Percentiles rank a stretch among this genome's conserved stretches.
Conservation (phyloP, 2,329 filamentous ascomycete genomes). For the Trichoderma pleuroti region DNA sequence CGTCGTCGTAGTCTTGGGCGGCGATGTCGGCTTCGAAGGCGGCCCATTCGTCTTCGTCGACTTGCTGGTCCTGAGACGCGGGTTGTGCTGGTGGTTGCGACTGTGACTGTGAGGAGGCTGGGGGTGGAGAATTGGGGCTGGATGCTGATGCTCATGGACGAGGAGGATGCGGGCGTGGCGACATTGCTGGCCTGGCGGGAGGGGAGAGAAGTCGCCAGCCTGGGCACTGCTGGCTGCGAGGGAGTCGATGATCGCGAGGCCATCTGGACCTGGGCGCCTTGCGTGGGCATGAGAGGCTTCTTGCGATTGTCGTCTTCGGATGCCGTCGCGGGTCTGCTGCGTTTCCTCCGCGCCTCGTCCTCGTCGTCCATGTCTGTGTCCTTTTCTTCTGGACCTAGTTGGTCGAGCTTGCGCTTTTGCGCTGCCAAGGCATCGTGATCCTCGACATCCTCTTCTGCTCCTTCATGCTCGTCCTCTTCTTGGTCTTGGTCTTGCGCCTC, state of each 20-base stretch:
- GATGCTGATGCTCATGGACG: constrained; percentile 7
- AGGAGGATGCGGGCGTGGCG: constrained; percentile 13
- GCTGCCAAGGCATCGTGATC: constrained; percentile 16
- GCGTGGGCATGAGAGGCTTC: constrained; percentile 49
- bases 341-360: constrained; percentile 42
- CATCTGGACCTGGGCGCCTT: constrained; percentile 59
- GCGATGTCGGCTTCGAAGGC: constrained; percentile 83
- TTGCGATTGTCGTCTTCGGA: constrained; percentile 33
- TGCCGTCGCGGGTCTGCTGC: constrained; percentile 40
- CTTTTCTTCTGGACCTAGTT: constrained; percentile 35
- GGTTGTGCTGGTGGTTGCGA: constrained; percentile 5
- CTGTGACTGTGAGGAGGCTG: constrained; percentile 20
- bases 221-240: constrained; percentile 24
- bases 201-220: constrained; percentile 29
- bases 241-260: constrained; percentile 63
- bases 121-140: neutral
- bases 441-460: constrained; percentile 13
- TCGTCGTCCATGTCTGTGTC: constrained; percentile 30
- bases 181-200: constrained; percentile 28
- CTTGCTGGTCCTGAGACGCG: constrained; percentile 21
- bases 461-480: neutral
- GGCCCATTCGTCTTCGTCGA: constrained; percentile 78
- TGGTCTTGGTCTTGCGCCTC: neutral
- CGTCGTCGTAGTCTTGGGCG: constrained; percentile 38
- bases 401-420: constrained; percentile 36